These are phyloP conservation scores for Plectosphaerella sp. DNA, from an alignment of 2,329 filamentous ascomycete genomes.

Conservation along the genomic window DNA sequence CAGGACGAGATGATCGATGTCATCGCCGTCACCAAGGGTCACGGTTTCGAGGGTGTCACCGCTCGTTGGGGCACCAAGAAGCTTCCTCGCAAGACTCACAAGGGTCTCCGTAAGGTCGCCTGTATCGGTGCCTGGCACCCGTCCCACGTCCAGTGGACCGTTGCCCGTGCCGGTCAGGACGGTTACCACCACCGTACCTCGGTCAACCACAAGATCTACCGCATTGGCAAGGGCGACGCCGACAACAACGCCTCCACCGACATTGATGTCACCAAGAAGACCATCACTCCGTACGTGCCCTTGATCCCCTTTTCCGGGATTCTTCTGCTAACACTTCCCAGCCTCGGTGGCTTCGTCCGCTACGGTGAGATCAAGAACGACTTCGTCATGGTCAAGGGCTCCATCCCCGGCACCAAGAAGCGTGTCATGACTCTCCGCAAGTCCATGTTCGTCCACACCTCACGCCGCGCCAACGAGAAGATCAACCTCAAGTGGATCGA, in stretches of 20 bases:
- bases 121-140: slow-evolving; percentile 99
- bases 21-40: slow-evolving; percentile 99
- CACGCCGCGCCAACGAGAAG: slow-evolving; percentile 95
- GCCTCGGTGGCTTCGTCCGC: slow-evolving; percentile 97
- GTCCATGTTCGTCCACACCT: slow-evolving; percentile 97
- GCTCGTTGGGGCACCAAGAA: slow-evolving; percentile 99
- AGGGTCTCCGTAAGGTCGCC: slow-evolving; percentile 99
- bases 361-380: slow-evolving; percentile 99
- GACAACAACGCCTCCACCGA: slow-evolving; percentile 93
- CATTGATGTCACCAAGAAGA: slow-evolving; percentile 97
- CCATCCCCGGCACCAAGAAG: slow-evolving; percentile 98
- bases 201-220: slow-evolving; percentile 99
- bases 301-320: too few species aligned
- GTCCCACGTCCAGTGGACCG: slow-evolving; percentile 99
- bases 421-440: slow-evolving; percentile 97
- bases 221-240: slow-evolving; percentile 87
- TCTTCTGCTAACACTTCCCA: slow-evolving; percentile 37
- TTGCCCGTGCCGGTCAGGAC: slow-evolving; percentile 98
- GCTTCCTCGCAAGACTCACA: slow-evolving; percentile 99
- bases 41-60: slow-evolving; percentile 97
- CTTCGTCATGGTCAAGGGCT: slow-evolving; percentile 97
- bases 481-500: slow-evolving; percentile 99
- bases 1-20: slow-evolving; percentile 99
- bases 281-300: slow-evolving; percentile 91
- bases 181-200: slow-evolving; percentile 99